Conservation (phyloP, 2,329 filamentous ascomycete genomes). For the Verticillium alfalfae region DNA sequence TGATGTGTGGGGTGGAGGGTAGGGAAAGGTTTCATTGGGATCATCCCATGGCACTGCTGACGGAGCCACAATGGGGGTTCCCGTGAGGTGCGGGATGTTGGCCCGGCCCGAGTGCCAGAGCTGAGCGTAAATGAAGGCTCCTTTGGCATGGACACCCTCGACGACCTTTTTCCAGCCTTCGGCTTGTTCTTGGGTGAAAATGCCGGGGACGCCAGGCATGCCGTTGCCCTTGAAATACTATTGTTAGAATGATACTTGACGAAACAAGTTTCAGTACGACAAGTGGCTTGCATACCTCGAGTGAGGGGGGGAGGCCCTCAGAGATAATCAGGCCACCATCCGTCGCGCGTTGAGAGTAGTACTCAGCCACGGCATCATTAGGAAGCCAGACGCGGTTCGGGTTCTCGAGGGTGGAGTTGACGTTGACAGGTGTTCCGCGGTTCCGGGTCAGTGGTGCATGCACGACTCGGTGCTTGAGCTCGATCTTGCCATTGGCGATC, state of each 20-base stretch:
- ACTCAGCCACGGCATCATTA: conserved; percentile 31
- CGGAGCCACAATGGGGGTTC: conserved; percentile 26
- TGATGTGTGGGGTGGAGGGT: conserved; percentile 18
- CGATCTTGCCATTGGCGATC: conserved; percentile 34
- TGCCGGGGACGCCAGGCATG: conserved; percentile 47
- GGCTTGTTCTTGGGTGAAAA: conserved; percentile 49
- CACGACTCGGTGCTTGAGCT: conserved; percentile 44
- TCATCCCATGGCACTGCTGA: conserved; percentile 39
- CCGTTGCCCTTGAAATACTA: conserved; percentile 16
- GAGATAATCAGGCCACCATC: conserved; percentile 35
- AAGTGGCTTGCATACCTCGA: conserved; percentile 19
- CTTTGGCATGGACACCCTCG: conserved; percentile 56
- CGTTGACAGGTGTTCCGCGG: conserved; percentile 38
- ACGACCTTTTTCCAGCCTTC: conserved; percentile 54
- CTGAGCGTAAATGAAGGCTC: conserved; percentile 56
- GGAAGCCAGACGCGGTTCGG: conserved; percentile 43
- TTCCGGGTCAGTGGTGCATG: conserved; percentile 48
- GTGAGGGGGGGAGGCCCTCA: conserved; percentile 42
- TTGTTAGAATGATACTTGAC: not conserved
- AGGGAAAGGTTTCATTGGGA: conserved; percentile 30
- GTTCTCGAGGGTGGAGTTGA: conserved; percentile 34
- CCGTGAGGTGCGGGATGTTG: conserved; percentile 29
- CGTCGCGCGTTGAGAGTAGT: conserved; percentile 37
- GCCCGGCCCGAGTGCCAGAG: conserved; percentile 42
- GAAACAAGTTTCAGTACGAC: not conserved